Evolutionary conservation across 2,329 filamentous ascomycete genomes (phyloP), one percentile per base, ranked within the genome.

Genomic region (Fusarium piperis): DNA sequence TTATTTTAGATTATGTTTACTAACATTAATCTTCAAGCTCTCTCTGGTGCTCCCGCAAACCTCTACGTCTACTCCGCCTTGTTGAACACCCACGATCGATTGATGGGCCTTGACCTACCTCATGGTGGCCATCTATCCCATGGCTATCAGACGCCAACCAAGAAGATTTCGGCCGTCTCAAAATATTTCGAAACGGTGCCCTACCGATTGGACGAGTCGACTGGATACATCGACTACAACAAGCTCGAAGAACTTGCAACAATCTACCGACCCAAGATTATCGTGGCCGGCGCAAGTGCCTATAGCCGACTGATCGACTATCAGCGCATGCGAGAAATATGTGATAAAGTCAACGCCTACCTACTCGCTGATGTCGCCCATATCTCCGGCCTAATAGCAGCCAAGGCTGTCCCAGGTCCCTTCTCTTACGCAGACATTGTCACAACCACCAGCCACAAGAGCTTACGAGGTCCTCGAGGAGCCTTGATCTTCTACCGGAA

Each of bases 151-250:
- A 98, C 94, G 20, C 94, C 96, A 4, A 92, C 92, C 59, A 94
- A 92, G 83, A 95, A 95, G 89, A 98, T 99, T 81, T 98, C 95
- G n/a, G 94, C 95, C 78, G 91, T 99, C 74, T 98, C 95, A 64
- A 98, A 97, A 81, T 99, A 99, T 86, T 99, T 99, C 81, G 96
- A 99, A 86, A 99, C 96, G 36, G 86, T 99, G 71, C 96, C 96
- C 6, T 99, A 99, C 87, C 92, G 94, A 66, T 89, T 98, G 61
- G 90, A 98, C 84, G 93, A 97, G 79, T 87, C 91, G 70, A 98
- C 95, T 7, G 96, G 96, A 67, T 87, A 95, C 76, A 99, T 99
- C 79, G 95, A 99, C 86, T 99, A 99, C 83, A 91, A 94, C 79
- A 92, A 92, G 80, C 89, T 99, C 60, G 95, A 97, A 83, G 91